Percentiles rank a stretch among this genome's conserved stretches.
phyloP scores from a whole-genome alignment of 371 early-diverging fungal species.

The Mucor irregularis region DNA sequence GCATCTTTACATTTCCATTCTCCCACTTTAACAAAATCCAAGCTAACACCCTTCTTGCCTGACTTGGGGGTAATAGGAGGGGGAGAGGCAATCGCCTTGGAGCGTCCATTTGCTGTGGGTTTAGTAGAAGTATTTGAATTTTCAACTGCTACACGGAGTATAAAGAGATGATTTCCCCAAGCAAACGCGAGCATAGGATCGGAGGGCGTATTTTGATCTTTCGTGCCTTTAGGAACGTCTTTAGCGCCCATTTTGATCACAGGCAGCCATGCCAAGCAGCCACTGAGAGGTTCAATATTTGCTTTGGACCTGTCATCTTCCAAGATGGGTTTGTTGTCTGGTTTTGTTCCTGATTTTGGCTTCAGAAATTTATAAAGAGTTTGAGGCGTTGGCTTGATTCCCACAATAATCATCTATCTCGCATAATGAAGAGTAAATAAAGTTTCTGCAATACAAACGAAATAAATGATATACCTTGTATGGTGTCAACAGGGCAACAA shows the following conservation, averaged over 20 bases:
- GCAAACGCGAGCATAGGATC: constrained; percentile 68
- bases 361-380: constrained; percentile 67
- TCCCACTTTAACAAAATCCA: constrained; percentile 60
- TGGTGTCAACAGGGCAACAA: constrained; percentile 74
- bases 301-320: constrained; percentile 14
- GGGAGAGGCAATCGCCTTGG: constrained; percentile 1
- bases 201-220: constrained; percentile 13
- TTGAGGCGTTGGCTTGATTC: constrained; percentile 73
- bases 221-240: constrained; percentile 17
- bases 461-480: constrained; percentile 59
- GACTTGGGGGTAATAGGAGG: constrained; percentile 20
- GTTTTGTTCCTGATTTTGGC: constrained; percentile 36
- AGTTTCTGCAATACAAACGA: neutral
- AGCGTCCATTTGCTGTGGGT: neutral
- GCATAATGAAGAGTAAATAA: neutral
- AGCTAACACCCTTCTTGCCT: constrained; percentile 29
- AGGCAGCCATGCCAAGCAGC: constrained; percentile 67
- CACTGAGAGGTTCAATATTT: constrained; percentile 48
- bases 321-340: neutral
- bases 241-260: constrained; percentile 42
- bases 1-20: constrained; percentile 63
- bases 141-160: constrained; percentile 50
- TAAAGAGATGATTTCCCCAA: constrained; percentile 64
- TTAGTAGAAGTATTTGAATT: constrained; percentile 10
- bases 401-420: constrained; percentile 67